Percentiles rank a stretch among this genome's conserved stretches.
Evolutionary conservation across 2,329 filamentous ascomycete species (phyloP).

Genomic region (Epichloe uncinata): DNA sequence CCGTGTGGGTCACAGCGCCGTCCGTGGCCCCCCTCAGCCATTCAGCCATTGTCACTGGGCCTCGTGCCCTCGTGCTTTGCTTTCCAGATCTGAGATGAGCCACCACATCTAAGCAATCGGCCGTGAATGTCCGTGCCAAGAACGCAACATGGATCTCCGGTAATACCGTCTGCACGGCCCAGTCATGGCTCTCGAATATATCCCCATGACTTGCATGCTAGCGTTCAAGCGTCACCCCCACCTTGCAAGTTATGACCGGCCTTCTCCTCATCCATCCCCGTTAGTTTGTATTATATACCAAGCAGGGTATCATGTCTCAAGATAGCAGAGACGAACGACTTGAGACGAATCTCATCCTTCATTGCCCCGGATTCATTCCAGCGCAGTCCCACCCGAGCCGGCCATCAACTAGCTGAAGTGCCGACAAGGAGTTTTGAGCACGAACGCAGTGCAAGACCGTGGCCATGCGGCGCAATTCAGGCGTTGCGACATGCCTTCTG

Average conservation of each 20-base stretch:
- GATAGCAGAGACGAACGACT: neutral
- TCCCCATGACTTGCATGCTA: neutral
- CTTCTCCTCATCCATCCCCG: neutral
- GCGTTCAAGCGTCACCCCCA: no score
- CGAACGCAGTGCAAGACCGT: neutral
- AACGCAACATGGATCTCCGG: no score
- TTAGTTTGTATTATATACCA: neutral
- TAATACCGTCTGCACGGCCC: no score
- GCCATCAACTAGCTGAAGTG: no score
- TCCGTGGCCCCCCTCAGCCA: no score
- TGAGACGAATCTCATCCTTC: neutral
- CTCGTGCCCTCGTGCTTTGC: neutral
- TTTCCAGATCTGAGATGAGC: neutral
- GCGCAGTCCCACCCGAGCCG: no score
- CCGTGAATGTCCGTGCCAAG: neutral
- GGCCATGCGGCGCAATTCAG: neutral
- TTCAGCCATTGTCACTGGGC: neutral
- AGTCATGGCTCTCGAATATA: neutral
- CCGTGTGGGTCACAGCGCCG: no score
- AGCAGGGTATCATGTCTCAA: neutral
- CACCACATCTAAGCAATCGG: neutral
- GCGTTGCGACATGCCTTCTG: slow-evolving; percentile 4
- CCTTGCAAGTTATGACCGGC: neutral
- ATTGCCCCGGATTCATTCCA: neutral
- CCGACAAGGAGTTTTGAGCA: neutral